A percentile compares a stretch with the other conserved stretches of the same genome.
phyloP scores from a whole-genome alignment of 805 yeast genomes.

The Sungouiozyma intestinalis region DNA sequence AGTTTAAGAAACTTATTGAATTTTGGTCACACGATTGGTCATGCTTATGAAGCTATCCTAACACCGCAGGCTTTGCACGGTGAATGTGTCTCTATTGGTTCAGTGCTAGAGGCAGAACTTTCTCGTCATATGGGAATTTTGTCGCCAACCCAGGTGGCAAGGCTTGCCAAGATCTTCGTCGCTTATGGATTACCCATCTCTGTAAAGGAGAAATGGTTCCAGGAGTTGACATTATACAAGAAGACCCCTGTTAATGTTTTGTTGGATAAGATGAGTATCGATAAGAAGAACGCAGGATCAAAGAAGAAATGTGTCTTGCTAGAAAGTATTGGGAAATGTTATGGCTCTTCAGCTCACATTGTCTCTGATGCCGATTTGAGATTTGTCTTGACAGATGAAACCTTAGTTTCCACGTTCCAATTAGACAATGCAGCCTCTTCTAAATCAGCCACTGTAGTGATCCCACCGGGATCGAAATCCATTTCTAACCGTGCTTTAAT shows the following conservation, averaged over 20 bases:
- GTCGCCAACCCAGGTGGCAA: slow-evolving; percentile 87
- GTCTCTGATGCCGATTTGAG: slow-evolving; percentile 74
- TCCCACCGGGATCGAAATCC: slow-evolving; percentile 96
- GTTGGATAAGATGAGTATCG: slow-evolving; percentile 82
- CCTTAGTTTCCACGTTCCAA: slow-evolving; percentile 50
- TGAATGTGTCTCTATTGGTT: slow-evolving; percentile 97
- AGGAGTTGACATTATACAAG: slow-evolving; percentile 57
- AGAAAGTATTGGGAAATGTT: slow-evolving; percentile 78
- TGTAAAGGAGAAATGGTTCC: slow-evolving; percentile 60
- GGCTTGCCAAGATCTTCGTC: slow-evolving; percentile 69
- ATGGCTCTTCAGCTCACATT: slow-evolving; percentile 77
- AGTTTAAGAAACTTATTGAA: slow-evolving; percentile 85
- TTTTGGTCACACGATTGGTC: slow-evolving; percentile 96
- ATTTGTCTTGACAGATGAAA: slow-evolving; percentile 75
- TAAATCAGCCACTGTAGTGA: slow-evolving; percentile 31
- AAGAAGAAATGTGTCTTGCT: slow-evolving; percentile 80
- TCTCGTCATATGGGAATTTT: slow-evolving; percentile 84
- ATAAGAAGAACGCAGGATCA: slow-evolving; percentile 91
- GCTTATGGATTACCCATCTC: slow-evolving; percentile 83
- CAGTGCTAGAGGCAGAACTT: slow-evolving; percentile 88
- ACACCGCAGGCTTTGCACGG: slow-evolving; percentile 97
- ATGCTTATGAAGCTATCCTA: slow-evolving; percentile 94
- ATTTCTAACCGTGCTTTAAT: slow-evolving; percentile 91
- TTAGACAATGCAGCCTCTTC: slow-evolving; percentile 15
- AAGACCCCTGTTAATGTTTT: slow-evolving; percentile 67